These are phyloP conservation scores for Termitomyces heimii DNA, from an alignment of 768 basidiomycete genomes.

Conservation along the genomic window DNA sequence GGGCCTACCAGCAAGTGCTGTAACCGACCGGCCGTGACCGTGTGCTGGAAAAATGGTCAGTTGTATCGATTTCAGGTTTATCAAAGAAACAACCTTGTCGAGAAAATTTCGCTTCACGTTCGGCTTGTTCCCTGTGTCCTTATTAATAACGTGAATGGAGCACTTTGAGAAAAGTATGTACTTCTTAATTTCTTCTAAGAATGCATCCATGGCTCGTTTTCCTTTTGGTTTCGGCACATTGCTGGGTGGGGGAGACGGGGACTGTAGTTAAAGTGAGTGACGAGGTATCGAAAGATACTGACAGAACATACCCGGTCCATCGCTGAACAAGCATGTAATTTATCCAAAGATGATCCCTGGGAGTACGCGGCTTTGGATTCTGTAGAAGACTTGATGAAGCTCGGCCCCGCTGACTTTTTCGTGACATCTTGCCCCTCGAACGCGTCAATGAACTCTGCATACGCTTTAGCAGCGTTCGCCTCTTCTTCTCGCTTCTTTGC, in stretches of 20 bases:
- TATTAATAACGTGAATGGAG: conserved; percentile 5
- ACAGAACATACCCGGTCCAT: conserved; percentile 11
- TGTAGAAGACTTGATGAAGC: conserved; percentile 57
- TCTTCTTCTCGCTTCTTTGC: conserved; percentile 84
- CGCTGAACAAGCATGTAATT: conserved; percentile 3
- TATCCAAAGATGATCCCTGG: conserved; percentile 26
- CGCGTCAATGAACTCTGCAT: conserved; percentile 78
- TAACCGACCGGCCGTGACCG: conserved; percentile 69
- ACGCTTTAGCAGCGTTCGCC: conserved; percentile 69
- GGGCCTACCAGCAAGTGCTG: conserved; percentile 78
- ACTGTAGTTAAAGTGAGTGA: conserved; percentile 23
- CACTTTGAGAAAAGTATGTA: conserved; percentile 20
- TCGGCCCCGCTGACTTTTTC: conserved; percentile 42
- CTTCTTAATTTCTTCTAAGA: conserved; percentile 96
- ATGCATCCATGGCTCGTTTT: conserved; percentile 93
- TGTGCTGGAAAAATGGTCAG: conserved; percentile 32
- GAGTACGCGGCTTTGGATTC: conserved; percentile 46
- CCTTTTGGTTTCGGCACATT: conserved; percentile 74
- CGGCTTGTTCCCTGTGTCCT: conserved; percentile 75
- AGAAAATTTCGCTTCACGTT: conserved; percentile 80
- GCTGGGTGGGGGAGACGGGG: conserved; percentile 50
- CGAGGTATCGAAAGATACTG: not conserved
- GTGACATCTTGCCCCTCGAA: conserved; percentile 68
- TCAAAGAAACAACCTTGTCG: conserved; percentile 38
- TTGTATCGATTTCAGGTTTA: not conserved